Percentiles rank a stretch among this genome's conserved stretches.
phyloP scores from a whole-genome alignment of 2,329 filamentous ascomycete species.

The Cladosporium velox region DNA sequence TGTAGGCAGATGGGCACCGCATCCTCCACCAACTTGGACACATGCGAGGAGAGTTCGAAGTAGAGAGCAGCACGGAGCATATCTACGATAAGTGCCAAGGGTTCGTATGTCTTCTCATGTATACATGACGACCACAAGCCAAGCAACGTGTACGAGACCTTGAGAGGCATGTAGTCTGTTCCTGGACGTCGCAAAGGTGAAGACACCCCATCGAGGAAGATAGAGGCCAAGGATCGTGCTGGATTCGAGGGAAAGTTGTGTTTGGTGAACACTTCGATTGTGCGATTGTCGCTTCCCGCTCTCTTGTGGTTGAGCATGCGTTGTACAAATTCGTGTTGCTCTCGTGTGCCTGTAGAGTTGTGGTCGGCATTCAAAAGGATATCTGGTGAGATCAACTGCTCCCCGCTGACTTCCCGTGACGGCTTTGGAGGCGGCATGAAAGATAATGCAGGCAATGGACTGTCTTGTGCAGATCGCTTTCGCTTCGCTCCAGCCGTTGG shows the following conservation, averaged over 20 bases:
- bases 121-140: slow-evolving; percentile 69
- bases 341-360: slow-evolving; percentile 1
- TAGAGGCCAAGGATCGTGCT: slow-evolving; percentile 62
- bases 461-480: slow-evolving; percentile 66
- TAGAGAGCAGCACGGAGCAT: slow-evolving; percentile 65
- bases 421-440: slow-evolving; percentile 30
- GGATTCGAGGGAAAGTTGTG: slow-evolving; percentile 67
- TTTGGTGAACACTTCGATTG: slow-evolving; percentile 67
- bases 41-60: slow-evolving; percentile 60
- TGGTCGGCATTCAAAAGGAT: not conserved
- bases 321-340: slow-evolving; percentile 52
- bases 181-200: not conserved
- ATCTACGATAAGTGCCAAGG: slow-evolving; percentile 66
- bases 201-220: slow-evolving; percentile 68
- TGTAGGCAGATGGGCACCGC: slow-evolving; percentile 51
- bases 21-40: slow-evolving; percentile 59
- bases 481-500: slow-evolving; percentile 68
- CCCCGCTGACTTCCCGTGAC: slow-evolving; percentile 9
- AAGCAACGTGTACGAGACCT: slow-evolving; percentile 65
- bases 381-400: not conserved
- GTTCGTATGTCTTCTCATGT: slow-evolving; percentile 62
- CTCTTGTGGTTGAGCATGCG: slow-evolving; percentile 65
- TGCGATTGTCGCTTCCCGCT: slow-evolving; percentile 58
- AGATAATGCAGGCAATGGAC: slow-evolving; percentile 59
- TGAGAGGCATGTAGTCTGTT: slow-evolving; percentile 55